A percentile compares a stretch with the other conserved stretches of the same genome.
These are phyloP conservation scores for Suillus alpinus DNA, from an alignment of 768 basidiomycete species.

Conservation along the genomic window DNA sequence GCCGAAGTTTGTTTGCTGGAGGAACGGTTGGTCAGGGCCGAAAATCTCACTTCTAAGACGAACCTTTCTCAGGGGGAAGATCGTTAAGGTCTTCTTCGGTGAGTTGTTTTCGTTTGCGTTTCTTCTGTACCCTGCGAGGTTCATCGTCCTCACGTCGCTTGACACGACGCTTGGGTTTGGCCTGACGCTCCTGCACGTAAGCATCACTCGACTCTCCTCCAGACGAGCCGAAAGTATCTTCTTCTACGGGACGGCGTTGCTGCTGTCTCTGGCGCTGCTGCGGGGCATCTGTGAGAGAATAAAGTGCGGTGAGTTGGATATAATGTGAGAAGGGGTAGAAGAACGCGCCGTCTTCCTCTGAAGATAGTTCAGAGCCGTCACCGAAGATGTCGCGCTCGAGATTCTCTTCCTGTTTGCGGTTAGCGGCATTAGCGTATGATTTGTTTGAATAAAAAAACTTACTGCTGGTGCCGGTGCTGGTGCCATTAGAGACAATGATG, in stretches of 20 bases:
- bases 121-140: slow-evolving; percentile 36
- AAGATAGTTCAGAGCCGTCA: slow-evolving; percentile 81
- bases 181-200: slow-evolving; percentile 40
- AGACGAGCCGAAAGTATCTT: slow-evolving; percentile 35
- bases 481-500: slow-evolving; percentile 8
- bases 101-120: slow-evolving; percentile 60
- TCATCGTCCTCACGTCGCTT: slow-evolving; percentile 43
- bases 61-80: slow-evolving; percentile 78
- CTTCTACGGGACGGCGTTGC: slow-evolving; percentile 28
- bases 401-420: slow-evolving; percentile 20
- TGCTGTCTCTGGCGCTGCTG: slow-evolving; percentile 40
- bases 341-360: slow-evolving; percentile 56
- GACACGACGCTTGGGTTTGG: slow-evolving; percentile 22
- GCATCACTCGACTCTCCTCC: slow-evolving; percentile 50
- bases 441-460: background rate
- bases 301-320: slow-evolving; percentile 3
- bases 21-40: slow-evolving; percentile 5
- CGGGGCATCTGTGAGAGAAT: slow-evolving; percentile 35
- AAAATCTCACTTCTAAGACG: slow-evolving; percentile 12
- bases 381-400: slow-evolving; percentile 79
- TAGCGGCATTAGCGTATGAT: background rate
- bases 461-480: background rate
- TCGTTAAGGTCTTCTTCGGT: slow-evolving; percentile 66
- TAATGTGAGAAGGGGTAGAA: background rate
- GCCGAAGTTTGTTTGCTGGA: slow-evolving; percentile 68